These are phyloP conservation scores for Sedum album DNA, from an alignment of 164 flowering plant genomes.

Conservation along the genomic window DNA sequence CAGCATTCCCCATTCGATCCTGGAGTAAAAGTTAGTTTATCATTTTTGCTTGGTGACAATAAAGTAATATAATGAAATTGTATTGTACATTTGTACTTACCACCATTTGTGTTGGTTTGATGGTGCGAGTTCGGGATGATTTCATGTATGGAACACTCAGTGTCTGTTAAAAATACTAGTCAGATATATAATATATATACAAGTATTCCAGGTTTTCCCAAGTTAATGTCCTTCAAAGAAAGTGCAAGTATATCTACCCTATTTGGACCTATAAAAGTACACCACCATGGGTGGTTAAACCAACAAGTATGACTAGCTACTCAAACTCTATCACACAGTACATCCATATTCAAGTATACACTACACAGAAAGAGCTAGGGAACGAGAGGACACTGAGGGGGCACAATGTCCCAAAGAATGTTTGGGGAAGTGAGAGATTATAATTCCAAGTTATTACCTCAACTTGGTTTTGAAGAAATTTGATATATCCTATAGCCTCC, in stretches of 20 bases:
- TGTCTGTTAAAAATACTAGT: slow-evolving; percentile 42
- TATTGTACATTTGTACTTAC: neutral
- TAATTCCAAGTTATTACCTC: slow-evolving; percentile 68
- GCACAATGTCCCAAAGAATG: slow-evolving; percentile 17
- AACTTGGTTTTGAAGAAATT: slow-evolving; percentile 88
- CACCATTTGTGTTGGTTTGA: neutral
- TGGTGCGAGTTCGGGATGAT: slow-evolving; percentile 18
- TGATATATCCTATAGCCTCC: slow-evolving; percentile 95
- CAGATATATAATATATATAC: too few species aligned
- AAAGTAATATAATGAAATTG: neutral
- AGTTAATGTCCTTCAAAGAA: neutral
- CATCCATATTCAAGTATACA: neutral
- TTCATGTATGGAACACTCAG: slow-evolving; percentile 92
- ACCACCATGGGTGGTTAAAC: neutral
- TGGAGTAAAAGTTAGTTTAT: slow-evolving; percentile 1
- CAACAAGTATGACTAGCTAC: neutral
- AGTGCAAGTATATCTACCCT: neutral
- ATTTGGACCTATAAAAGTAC: neutral
- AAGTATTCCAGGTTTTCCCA: too few species aligned
- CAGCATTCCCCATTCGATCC: slow-evolving; percentile 20
- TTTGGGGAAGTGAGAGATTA: slow-evolving; percentile 5
- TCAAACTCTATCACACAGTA: neutral
- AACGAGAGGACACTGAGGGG: neutral
- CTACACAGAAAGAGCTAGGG: neutral
- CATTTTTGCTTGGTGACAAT: neutral